Base-by-base conservation (phyloP, 305 asterid species). In the Solanum aculeatissimum region DNA sequence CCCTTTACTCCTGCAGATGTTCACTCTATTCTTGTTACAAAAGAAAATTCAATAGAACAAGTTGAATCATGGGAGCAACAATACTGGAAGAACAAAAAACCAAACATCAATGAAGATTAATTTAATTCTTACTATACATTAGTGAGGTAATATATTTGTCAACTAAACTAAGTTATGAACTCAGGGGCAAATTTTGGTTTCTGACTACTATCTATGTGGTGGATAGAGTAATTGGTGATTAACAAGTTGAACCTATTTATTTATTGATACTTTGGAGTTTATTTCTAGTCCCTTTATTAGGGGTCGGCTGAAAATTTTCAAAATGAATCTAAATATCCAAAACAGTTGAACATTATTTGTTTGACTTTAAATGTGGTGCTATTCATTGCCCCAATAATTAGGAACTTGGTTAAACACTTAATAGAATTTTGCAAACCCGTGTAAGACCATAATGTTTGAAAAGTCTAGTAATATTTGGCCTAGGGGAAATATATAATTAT, bases 61-160 rank as follows among this genome's bases (percentile, higher is more conserved):
- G 97, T 93, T 2, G 96, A 94, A 70, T 54, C 63, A 6, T 89
- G 95, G 99, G 99, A 94, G 68, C 90, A 89, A 51, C 89, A 84
- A 47, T 91, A 90, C 84, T 92, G 97, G 97, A 85, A 84, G 74
- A 90, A 49, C 63, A 90, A 89, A 81, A 89, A 81, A 87, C 71
- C 63, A 89, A 88, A 2, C 60, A 23, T 0, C 62, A 74, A 4
- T 25, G 62, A 74, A 25, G 23, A 74, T 49, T n/a, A n/a, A 32
- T 74, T 23, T 8, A 23, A 23, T 1, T 21, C 21, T 42, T 4
- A 21, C 10, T 7, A n/a, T 1, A 23, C 0, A 29, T 29, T 29
- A 29, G 32, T 29, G 32, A 29, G 32, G 32, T 57, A 3, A 43
- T 43, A 21, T 29, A 58, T 58, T 4, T 60, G 35, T 23, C 9